Percentiles rank a stretch among this genome's conserved stretches.
phyloP scores from a whole-genome alignment of 179 eudicot genomes.

The Beta lomatogona region DNA sequence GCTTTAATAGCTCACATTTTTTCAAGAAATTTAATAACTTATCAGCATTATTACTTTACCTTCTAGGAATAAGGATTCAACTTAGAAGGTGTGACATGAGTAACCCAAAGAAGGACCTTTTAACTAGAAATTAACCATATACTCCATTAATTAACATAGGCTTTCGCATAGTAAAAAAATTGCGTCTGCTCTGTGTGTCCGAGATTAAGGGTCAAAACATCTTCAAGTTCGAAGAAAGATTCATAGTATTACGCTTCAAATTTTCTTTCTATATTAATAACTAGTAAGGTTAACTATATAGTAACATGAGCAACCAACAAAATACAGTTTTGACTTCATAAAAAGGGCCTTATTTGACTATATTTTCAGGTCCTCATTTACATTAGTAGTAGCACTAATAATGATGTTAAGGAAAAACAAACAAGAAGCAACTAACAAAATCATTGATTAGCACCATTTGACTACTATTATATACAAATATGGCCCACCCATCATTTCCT shows the following conservation, averaged over 20 bases:
- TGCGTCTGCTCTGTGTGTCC: conserved; percentile 17
- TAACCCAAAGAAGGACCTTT: not conserved
- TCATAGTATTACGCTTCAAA: conserved; percentile 2
- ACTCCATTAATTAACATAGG: not conserved
- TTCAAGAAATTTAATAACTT: conserved; percentile 5
- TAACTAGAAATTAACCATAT: conserved; percentile 1
- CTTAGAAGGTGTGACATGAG: conserved; percentile 14
- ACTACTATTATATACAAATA: conserved; percentile 28
- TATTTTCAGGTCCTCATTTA: conserved; percentile 12
- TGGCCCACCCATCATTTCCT: conserved; percentile 19
- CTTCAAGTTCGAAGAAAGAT: not conserved
- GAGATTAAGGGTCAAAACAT: conserved; percentile 17
- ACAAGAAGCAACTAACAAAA: conserved; percentile 23
- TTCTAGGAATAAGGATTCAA: conserved; percentile 10
- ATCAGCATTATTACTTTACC: not conserved
- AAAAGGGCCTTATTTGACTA: conserved; percentile 18
- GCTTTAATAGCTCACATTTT: not conserved
- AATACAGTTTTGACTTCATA: conserved; percentile 7
- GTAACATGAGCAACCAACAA: conserved; percentile 24
- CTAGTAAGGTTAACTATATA: not conserved
- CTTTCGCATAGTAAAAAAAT: conserved; percentile 6
- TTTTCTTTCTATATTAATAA: not conserved
- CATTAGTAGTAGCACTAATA: not conserved
- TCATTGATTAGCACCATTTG: conserved; percentile 30
- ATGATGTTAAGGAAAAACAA: conserved; percentile 12